These are phyloP conservation scores for Fusarium fujikuroi DNA, from an alignment of 2,329 filamentous ascomycete species.

Conservation along the genomic window DNA sequence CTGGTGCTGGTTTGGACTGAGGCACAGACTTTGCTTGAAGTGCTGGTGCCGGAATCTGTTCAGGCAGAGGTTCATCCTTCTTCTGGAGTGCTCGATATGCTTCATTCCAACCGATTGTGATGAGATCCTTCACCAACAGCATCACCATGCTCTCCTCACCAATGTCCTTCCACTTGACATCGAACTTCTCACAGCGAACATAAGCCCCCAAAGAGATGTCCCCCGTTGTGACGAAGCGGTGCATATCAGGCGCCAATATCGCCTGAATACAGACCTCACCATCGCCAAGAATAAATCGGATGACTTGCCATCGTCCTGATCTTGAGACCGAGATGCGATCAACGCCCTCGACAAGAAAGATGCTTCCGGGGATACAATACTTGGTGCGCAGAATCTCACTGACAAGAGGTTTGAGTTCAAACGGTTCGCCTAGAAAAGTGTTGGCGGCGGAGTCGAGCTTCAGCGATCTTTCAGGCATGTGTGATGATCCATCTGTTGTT, in stretches of 20 bases:
- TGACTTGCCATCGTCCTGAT: constrained; percentile 54
- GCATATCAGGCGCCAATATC: constrained; percentile 57
- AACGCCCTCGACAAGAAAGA: constrained; percentile 63
- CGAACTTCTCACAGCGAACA: constrained; percentile 57
- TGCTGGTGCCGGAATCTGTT: background rate
- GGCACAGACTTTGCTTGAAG: background rate
- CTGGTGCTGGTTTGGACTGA: background rate
- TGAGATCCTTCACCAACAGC: constrained; percentile 58
- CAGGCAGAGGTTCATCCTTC: background rate
- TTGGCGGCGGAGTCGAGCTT: constrained; percentile 45
- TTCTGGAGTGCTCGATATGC: constrained; percentile 46
- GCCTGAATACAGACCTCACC: constrained; percentile 66
- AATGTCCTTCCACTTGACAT: constrained; percentile 46
- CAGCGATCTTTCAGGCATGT: constrained; percentile 38
- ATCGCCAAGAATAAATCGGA: constrained; percentile 63
- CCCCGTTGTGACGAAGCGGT: constrained; percentile 58
- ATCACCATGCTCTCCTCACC: constrained; percentile 51
- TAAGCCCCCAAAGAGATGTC: constrained; percentile 61
- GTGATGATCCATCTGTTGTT: constrained; percentile 26
- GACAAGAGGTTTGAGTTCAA: constrained; percentile 55
- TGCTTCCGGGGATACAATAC: constrained; percentile 58
- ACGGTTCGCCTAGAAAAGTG: constrained; percentile 39
- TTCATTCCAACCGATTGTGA: constrained; percentile 61
- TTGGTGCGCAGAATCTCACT: constrained; percentile 60
- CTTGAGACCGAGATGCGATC: constrained; percentile 51